Conservation (phyloP, 169 alveolate species). For the Cystoisospora suis region DNA sequence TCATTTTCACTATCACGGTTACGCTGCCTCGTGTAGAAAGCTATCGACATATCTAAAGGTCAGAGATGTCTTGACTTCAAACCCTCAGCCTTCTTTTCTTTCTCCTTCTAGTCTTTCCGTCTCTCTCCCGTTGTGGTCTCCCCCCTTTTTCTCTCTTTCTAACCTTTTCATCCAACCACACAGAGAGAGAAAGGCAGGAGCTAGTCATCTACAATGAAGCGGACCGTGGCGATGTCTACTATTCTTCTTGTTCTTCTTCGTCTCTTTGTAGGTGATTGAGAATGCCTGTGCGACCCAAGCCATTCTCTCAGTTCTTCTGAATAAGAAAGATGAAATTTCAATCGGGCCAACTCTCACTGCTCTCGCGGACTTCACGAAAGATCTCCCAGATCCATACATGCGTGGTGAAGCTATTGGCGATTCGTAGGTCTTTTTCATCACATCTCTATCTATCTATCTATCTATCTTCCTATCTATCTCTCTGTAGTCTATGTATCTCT, state of each 20-base stretch:
- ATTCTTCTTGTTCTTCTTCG: neutral
- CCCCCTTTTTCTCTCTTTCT: neutral
- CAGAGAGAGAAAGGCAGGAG: too few species aligned
- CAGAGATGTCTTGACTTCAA: too few species aligned
- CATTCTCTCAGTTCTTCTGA: slow-evolving; percentile 85
- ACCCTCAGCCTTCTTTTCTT: neutral
- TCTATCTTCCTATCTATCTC: neutral
- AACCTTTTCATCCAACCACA: neutral
- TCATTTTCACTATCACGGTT: too few species aligned
- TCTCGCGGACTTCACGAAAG: slow-evolving; percentile 47
- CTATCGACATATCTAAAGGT: too few species aligned
- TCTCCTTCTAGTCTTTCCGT: neutral
- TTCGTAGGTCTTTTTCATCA: neutral
- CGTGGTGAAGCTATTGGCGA: slow-evolving; percentile 55
- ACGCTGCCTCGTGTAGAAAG: too few species aligned
- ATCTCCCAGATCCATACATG: slow-evolving; percentile 37
- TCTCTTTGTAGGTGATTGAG: slow-evolving; percentile 80
- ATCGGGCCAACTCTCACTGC: slow-evolving; percentile 84
- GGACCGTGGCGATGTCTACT: neutral
- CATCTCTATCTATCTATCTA: neutral
- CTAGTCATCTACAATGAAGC: too few species aligned
- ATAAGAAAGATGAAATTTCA: slow-evolving; percentile 69
- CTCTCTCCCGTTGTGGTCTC: neutral
- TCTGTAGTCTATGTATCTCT: neutral
- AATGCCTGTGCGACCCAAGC: slow-evolving; percentile 96